Evolutionary conservation across 345 rosid genomes (phyloP).

Genomic region (Salix koriyanagi): DNA sequence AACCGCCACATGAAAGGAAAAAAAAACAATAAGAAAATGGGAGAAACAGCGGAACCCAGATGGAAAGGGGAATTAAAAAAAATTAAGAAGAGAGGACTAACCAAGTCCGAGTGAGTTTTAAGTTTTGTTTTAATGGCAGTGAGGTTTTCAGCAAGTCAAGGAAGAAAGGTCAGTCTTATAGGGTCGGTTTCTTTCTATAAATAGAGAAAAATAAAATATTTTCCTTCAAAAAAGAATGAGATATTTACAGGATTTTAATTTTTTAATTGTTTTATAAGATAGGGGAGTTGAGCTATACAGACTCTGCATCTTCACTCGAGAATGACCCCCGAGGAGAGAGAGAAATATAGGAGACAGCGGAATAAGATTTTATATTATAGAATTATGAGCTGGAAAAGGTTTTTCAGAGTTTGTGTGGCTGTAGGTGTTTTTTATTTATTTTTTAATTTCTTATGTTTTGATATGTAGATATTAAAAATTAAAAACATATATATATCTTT

Average conservation of each 20-base stretch:
- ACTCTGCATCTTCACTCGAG: conserved; percentile 18
- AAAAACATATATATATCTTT: too few relatives aligned
- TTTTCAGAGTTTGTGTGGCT: too few relatives aligned
- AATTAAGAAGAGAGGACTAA: conserved; percentile 24
- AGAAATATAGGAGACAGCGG: neutral
- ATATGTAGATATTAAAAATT: too few relatives aligned
- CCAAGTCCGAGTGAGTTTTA: conserved; percentile 18
- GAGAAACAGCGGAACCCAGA: conserved; percentile 21
- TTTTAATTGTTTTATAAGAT: neutral
- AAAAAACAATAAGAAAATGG: conserved; percentile 13
- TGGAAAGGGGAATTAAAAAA: conserved; percentile 20
- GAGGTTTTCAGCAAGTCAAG: neutral
- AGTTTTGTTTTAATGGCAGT: neutral
- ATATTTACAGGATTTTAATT: conserved; percentile 8
- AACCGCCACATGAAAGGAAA: conserved; percentile 17
- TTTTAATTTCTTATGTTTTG: too few relatives aligned
- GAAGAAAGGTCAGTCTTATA: neutral
- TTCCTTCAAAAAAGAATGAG: conserved; percentile 17
- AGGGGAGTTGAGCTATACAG: conserved; percentile 20
- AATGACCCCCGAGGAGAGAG: conserved; percentile 7
- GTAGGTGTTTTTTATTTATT: too few relatives aligned
- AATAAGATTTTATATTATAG: neutral
- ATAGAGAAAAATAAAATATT: neutral
- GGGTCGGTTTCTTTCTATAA: neutral
- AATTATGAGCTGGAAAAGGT: too few relatives aligned